Evolutionary conservation across 768 basidiomycete genomes (phyloP), one percentile per base, ranked within the genome.

Genomic region (Gloeopeniophorella convolvens): DNA sequence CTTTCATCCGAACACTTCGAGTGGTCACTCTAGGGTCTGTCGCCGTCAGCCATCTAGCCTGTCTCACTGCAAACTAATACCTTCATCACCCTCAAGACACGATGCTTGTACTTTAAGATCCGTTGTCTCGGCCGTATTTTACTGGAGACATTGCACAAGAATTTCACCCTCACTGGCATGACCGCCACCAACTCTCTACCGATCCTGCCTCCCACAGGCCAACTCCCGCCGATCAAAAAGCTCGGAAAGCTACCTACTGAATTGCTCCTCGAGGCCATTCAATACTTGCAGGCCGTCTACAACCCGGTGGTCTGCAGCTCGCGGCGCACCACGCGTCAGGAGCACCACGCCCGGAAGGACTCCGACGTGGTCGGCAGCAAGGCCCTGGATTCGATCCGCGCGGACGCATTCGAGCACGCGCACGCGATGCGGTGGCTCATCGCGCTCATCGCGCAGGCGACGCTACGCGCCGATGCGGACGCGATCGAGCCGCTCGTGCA

Each of bases 381-480:
- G 31, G 63, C 18, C 18, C 16, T 59, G 42, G 68, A 70, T 16
- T 54, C 62, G 11, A 57, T 79, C 20, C 72, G 75, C 37, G 64
- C 66, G 0, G 88, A 92, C 60, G 47, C 69, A 1, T 91, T 85
- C 62, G 90, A 93, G 65, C 76, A 83, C 8, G 63, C 75, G 1
- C 81, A 82, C 45, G 73, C 82, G 0, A 73, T 89, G 3, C 77
- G 74, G 50, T 94, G 90, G 90, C 71, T 92, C 12, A 85, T 79
- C 4, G 69, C 76, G 2, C 72, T 92, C 42, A 67, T 91, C 34
- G 45, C 49, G 6, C 31, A 24, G 65, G 71, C 5, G 69, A 70
- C 42, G 27, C 16, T 12, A 51, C 31, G n/a, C 5, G 15, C 9
- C 3, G 11, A 36, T 11, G 35, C 4, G 20, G 18, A 37, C 28